Evolutionary conservation across 1,139 yeast species (phyloP).

Genomic region (Wickerhamiella pararugosa): DNA sequence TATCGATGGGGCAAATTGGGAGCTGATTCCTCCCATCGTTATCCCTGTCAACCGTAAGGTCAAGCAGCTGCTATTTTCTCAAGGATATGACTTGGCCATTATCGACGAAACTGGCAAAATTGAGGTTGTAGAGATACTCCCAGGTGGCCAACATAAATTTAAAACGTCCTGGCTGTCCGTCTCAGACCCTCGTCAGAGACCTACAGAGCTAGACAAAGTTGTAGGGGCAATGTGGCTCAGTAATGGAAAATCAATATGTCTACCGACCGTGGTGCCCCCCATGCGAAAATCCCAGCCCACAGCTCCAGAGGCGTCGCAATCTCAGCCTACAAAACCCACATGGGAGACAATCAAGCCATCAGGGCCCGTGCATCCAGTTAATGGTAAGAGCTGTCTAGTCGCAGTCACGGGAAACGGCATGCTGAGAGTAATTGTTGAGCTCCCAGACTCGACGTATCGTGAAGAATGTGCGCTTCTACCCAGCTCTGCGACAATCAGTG

Average conservation of each 20-base stretch:
- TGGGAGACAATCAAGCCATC: slow-evolving; percentile 29
- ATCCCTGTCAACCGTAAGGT: slow-evolving; percentile 18
- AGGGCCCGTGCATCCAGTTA: slow-evolving; percentile 55
- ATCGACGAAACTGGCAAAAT: slow-evolving; percentile 29
- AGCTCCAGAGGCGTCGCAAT: background rate
- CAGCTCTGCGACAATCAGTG: slow-evolving; percentile 7
- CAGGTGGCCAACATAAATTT: slow-evolving; percentile 9
- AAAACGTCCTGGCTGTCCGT: slow-evolving; percentile 11
- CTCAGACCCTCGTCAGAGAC: slow-evolving; percentile 13
- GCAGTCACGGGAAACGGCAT: slow-evolving; percentile 52
- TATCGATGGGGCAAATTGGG: slow-evolving; percentile 51
- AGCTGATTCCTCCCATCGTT: slow-evolving; percentile 30
- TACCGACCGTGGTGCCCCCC: slow-evolving; percentile 9
- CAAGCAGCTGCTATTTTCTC: slow-evolving; percentile 28
- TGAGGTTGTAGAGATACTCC: slow-evolving; percentile 11
- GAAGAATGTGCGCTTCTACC: slow-evolving; percentile 20
- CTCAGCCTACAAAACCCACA: slow-evolving; percentile 8
- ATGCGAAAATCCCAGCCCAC: background rate
- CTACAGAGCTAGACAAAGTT: slow-evolving; percentile 14
- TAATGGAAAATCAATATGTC: slow-evolving; percentile 11
- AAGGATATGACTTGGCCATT: slow-evolving; percentile 30
- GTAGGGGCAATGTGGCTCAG: slow-evolving; percentile 15
- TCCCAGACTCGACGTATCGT: slow-evolving; percentile 19
- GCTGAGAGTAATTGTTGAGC: slow-evolving; percentile 27
- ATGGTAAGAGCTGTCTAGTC: slow-evolving; percentile 57